These are phyloP conservation scores for Neonectria coccinea DNA, from an alignment of 2,329 filamentous ascomycete genomes.

Conservation along the genomic window DNA sequence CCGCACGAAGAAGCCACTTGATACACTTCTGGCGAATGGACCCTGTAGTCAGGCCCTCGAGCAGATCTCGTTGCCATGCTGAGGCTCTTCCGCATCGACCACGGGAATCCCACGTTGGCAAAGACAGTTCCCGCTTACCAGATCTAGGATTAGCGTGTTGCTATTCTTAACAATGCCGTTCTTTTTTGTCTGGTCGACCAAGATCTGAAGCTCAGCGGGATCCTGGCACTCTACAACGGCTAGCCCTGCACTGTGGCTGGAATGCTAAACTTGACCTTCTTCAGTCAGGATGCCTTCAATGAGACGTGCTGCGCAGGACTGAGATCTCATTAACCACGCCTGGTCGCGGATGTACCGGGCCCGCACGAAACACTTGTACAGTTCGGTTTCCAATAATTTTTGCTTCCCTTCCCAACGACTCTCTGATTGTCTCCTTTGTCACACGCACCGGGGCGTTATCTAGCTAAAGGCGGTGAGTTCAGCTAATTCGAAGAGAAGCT, in stretches of 20 bases:
- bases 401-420: neutral
- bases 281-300: slow-evolving; percentile 20
- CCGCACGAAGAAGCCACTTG: slow-evolving; percentile 9
- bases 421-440: slow-evolving; percentile 5
- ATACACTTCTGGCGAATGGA: slow-evolving; percentile 11
- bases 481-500: slow-evolving; percentile 33
- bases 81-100: slow-evolving; percentile 28
- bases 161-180: slow-evolving; percentile 35
- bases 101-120: slow-evolving; percentile 18
- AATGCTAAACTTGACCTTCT: slow-evolving; percentile 2
- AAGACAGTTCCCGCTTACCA: slow-evolving; percentile 26
- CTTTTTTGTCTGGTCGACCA: slow-evolving; percentile 20
- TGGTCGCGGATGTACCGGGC: neutral
- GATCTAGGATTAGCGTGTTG: slow-evolving; percentile 30
- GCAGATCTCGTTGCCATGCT: slow-evolving; percentile 14
- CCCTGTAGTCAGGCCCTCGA: slow-evolving; percentile 15
- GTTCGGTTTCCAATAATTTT: slow-evolving; percentile 15
- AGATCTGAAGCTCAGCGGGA: slow-evolving; percentile 16
- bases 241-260: slow-evolving; percentile 8
- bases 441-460: neutral
- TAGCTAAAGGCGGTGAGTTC: slow-evolving; percentile 38
- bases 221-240: neutral
- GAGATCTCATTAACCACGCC: slow-evolving; percentile 2
- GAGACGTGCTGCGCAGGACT: neutral
- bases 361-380: slow-evolving; percentile 2